Base-by-base conservation (phyloP, 768 basidiomycete genomes). In the Phaeotremella skinneri region DNA sequence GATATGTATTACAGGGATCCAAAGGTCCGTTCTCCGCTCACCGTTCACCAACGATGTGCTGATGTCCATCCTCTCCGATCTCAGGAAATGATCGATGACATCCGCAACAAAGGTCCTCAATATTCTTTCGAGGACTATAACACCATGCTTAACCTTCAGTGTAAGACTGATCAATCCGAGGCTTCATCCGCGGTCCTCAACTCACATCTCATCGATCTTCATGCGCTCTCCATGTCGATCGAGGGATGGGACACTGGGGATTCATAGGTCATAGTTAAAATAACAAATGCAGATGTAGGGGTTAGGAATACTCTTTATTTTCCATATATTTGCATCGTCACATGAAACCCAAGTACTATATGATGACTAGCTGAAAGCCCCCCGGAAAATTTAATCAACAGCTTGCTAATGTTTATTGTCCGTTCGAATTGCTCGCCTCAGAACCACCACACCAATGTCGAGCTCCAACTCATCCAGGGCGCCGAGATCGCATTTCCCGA, bases 111-210 rank as follows among this genome's bases (percentile, higher is more conserved):
- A 62, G 84, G 83, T 61, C 77, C 77, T 3, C 42, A 64, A 37
- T 97, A 90, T 79, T 84, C 82, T 3, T 94, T 96, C 65, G 92
- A 94, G 64, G 90, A 97, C 71, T 97, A 94, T 77, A 89, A 91
- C 74, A 83, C 84, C 6, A 91, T 98, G 82, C 82, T 97, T 49
- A 87, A 85, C 67, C 81, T 97, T 34, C 90, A 91, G 67, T 94
- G 91, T 71, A 89, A 89, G 16, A 84, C 91, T 32, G 85, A 90
- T 69, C 85, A 59, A 30, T 37, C 61, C 26, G 63, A 66, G 14
- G 65, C 64, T 23, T 61, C 72, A 2, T 62, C 56, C 13, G 64
- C 67, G n/a, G 69, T 67, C 32, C 59, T 74, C 76, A 87, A 86
- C 77, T 85, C 87, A 83, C 91, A 90, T 76, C 81, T 90, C 64